Evolutionary conservation across 2,329 filamentous ascomycete species (phyloP).

Genomic region (Colletotrichum cereale): DNA sequence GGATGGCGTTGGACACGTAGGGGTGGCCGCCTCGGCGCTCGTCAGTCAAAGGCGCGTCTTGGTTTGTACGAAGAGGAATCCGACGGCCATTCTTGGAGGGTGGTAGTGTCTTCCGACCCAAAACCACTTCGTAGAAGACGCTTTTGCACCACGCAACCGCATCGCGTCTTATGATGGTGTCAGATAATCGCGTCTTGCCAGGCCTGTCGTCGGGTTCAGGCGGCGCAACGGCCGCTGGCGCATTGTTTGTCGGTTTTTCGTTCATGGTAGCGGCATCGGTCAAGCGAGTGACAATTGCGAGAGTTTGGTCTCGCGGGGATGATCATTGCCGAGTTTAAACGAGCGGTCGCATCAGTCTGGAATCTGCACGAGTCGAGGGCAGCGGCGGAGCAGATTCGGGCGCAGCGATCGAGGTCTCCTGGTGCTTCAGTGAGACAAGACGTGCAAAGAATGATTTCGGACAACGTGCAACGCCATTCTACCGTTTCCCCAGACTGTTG

Average conservation of each 20-base stretch:
- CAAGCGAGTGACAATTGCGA: conserved; percentile 23
- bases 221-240: conserved; percentile 7
- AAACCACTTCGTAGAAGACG: conserved; percentile 61
- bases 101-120: conserved; percentile 76
- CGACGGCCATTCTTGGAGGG: conserved; percentile 78
- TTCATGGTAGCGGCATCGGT: conserved; percentile 20
- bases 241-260: neutral
- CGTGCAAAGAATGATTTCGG: conserved; percentile 1
- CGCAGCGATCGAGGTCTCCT: neutral
- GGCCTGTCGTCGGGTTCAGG: neutral
- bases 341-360: conserved; percentile 12
- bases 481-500: neutral
- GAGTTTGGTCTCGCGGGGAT: neutral
- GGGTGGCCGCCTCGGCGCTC: conserved; percentile 59
- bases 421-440: neutral
- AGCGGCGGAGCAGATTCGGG: neutral
- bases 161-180: conserved; percentile 7
- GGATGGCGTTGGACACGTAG: conserved; percentile 74
- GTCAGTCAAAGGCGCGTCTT: conserved; percentile 59
- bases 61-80: conserved; percentile 57
- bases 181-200: neutral
- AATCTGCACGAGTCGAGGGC: neutral
- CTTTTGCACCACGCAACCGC: conserved; percentile 44
- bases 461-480: conserved; percentile 19
- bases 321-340: conserved; percentile 7